Base-by-base conservation (phyloP, 352 stramenopile genomes). In the Phytophthora palmivora region DNA sequence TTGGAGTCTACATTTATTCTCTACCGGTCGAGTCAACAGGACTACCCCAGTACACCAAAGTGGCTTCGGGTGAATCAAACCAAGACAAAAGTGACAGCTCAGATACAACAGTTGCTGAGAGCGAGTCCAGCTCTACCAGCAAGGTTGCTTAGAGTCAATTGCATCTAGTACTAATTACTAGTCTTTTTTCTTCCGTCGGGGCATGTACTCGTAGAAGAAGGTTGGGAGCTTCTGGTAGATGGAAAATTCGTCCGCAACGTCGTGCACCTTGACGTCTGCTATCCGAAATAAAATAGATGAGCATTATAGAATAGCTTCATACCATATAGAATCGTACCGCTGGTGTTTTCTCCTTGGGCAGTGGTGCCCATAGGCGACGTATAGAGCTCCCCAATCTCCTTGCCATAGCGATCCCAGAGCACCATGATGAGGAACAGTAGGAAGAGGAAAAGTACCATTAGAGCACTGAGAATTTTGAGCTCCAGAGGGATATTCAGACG, bases 131-230 rank as follows among this genome's bases (percentile, higher is more conserved):
- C 43, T 48, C 56, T 6, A 43, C 32, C 18, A 67, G 48, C 34
- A 67, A 62, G 39, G 39, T 42, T 69, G 39, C 61, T 54, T 66
- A 68, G 30, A 60, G 38, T 58, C 12, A 48, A 60, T 19, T 51
- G 41, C 28, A 47, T 39, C 7, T 18, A 28, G 28, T 51, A 26
- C 4, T 39, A 16, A 22, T 26, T 51, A 28, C 45, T 68, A 68
- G 51, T 76, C 49, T 37, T 73, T 71, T 56, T 82, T 86, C 62
- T 89, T 90, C 49, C 84, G 88, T 46, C 64, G 61, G n/a, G 78
- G 77, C 75, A 85, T 84, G 68, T 93, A 95, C 63, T 95, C 86
- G 76, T 95, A 95, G 66, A 95, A 95, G 56, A 95, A 95, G 15
- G 86, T 95, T 1, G 86, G 86, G 18, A 95, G 67, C 51, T 89